Evolutionary conservation across 371 early-diverging fungal genomes (phyloP), one percentile per base, ranked within the genome.

Genomic region (Blyttiomyces sp.): DNA sequence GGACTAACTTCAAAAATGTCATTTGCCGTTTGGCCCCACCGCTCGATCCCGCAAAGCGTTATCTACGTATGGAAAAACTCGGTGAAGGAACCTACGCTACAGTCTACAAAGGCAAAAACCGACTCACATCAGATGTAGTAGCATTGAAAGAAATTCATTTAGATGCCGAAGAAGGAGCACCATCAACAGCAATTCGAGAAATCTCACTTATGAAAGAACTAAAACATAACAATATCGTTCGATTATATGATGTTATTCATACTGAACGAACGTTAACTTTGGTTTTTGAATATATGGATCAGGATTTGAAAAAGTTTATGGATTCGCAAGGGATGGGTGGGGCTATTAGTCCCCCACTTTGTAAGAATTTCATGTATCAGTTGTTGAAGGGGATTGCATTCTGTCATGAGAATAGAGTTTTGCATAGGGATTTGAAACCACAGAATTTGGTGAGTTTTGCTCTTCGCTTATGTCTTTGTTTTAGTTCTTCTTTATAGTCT

Each of bases 41-140:
- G n/a, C n/a, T n/a, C 21, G 13, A n/a, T 30, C 51, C 36, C n/a
- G 19, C 28, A 11, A 21, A 82, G 57, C 75, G 83, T 49, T 95
- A 92, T 74, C 73, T 85, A 58, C 86, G 89, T 50, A 75, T 88
- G 43, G 94, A 95, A 70, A 94, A 96, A 76, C 84, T 99, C 54
- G 98, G 98, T 42, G 98, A 97, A 81, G 99, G 99, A 33, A 99
- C 99, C 27, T 99, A 99, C 70, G 99, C 98, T n/a, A 94, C 92
- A 5, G 99, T 99, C n/a, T 99, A 88, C 84, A 98, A 96, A 81
- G 99, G 96, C 63, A 84, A 88, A 76, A 88, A 87, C 66, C 84
- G 86, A 64, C 72, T 84, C 16, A 91, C 90, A 33, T 89, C 90
- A 35, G 94, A 93, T 60, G 85, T 94, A 26, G 97, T 99, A 4